A percentile compares a stretch with the other conserved stretches of the same genome.
phyloP scores from a whole-genome alignment of 306 rosid species.

The Corylus avellana region DNA sequence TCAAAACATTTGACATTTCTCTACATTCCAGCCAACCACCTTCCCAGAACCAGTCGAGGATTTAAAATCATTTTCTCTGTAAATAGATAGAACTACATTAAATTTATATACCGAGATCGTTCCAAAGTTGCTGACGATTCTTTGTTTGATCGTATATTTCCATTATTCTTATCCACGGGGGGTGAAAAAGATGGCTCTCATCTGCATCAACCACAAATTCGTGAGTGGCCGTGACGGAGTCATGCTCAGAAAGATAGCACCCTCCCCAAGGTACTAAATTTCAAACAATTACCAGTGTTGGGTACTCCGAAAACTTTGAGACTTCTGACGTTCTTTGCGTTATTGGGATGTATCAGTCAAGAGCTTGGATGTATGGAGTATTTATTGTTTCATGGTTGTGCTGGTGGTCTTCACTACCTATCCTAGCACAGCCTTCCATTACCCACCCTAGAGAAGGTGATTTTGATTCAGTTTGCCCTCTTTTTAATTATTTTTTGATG shows the following conservation, averaged over 20 bases:
- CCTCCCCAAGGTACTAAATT: too few species aligned
- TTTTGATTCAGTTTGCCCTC: conserved; percentile 8
- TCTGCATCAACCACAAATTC: too few species aligned
- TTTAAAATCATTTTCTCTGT: too few species aligned
- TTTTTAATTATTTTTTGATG: conserved; percentile 1
- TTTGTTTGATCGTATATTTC: too few species aligned
- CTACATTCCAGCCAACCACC: not conserved
- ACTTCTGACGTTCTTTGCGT: not conserved
- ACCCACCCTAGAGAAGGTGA: conserved; percentile 50
- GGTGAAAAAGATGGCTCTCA: too few species aligned
- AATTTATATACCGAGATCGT: too few species aligned
- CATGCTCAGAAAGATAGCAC: too few species aligned
- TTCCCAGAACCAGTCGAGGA: not conserved
- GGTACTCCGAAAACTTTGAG: not conserved
- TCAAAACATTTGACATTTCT: too few species aligned
- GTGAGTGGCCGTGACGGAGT: too few species aligned
- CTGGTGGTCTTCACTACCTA: conserved; percentile 29
- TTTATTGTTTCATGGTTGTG: conserved; percentile 29
- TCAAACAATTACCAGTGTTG: not conserved
- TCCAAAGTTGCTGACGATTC: too few species aligned
- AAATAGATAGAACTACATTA: too few species aligned
- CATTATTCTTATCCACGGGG: too few species aligned
- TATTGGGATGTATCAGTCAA: conserved; percentile 37
- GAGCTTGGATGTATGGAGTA: conserved; percentile 25
- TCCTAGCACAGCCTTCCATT: conserved; percentile 20